phyloP scores from a whole-genome alignment of 2,329 filamentous ascomycete species.

The Diaporthe helianthi region DNA sequence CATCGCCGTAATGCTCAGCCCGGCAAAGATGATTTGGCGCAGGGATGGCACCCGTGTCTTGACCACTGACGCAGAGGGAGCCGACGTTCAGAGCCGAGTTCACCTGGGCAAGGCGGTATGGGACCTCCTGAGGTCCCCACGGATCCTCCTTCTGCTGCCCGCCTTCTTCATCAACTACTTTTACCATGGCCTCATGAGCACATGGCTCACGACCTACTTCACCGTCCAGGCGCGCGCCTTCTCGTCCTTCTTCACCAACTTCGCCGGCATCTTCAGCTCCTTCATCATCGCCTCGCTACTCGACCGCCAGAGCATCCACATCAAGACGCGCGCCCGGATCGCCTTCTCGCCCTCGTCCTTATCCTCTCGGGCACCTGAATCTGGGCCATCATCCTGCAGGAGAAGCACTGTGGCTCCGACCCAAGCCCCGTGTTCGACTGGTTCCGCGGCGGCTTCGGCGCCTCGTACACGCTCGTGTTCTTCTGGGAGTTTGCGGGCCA shows the following conservation, averaged over 20 bases:
- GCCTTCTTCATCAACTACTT: constrained; percentile 47
- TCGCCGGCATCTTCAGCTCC: constrained; percentile 40
- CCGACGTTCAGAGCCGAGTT: constrained; percentile 42
- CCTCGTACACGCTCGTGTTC: constrained; percentile 67
- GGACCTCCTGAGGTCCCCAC: constrained; percentile 38
- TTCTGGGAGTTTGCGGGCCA: constrained; percentile 67
- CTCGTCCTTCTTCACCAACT: constrained; percentile 46
- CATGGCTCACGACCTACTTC: constrained; percentile 44
- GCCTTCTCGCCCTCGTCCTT: constrained; percentile 40
- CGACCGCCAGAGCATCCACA: constrained; percentile 42
- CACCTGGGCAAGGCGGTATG: constrained; percentile 41
- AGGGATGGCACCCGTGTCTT: constrained; percentile 41
- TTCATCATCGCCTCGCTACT: constrained; percentile 42
- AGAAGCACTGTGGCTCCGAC: constrained; percentile 41
- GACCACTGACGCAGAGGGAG: constrained; percentile 39
- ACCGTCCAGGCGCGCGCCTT: constrained; percentile 44
- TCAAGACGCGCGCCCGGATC: constrained; percentile 40
- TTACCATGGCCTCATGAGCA: constrained; percentile 42
- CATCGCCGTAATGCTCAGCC: constrained; percentile 42
- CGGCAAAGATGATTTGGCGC: constrained; percentile 44
- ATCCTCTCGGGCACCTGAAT: constrained; percentile 44
- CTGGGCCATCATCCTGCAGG: constrained; percentile 43
- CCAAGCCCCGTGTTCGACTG: constrained; percentile 43
- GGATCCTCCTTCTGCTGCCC: constrained; percentile 43
- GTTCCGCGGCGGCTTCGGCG: constrained; percentile 59